Percentiles rank a stretch among this genome's conserved stretches.
phyloP scores from a whole-genome alignment of 306 rosid species.

The Pueraria montana region DNA sequence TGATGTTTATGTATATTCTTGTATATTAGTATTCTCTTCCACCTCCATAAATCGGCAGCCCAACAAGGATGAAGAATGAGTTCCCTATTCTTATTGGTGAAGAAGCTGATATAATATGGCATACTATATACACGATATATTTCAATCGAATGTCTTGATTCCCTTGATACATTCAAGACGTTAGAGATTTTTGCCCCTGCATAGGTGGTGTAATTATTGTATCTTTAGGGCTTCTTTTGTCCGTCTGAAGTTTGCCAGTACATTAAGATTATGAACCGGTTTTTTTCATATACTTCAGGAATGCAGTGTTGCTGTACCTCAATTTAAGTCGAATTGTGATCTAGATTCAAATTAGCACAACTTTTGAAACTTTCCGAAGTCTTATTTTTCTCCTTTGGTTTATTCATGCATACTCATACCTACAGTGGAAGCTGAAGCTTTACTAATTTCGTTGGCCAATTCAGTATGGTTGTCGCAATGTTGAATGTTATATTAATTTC shows the following conservation, averaged over 20 bases:
- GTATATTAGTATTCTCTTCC: conserved; percentile 33
- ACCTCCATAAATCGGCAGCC: conserved; percentile 29
- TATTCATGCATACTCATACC: background rate
- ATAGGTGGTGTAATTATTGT: background rate
- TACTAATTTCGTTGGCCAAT: background rate
- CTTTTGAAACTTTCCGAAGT: background rate
- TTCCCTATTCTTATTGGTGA: conserved; percentile 10
- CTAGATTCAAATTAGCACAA: background rate
- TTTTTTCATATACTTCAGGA: background rate
- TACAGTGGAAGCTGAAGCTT: background rate
- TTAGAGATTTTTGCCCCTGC: background rate
- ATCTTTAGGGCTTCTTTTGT: too few species aligned
- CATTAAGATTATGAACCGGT: background rate
- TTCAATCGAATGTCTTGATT: background rate
- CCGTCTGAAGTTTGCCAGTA: too few species aligned
- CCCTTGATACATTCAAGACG: background rate
- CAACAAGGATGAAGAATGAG: conserved; percentile 16
- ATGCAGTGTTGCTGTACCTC: background rate
- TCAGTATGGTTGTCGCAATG: background rate
- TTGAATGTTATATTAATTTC: background rate
- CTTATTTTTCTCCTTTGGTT: background rate
- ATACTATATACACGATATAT: background rate
- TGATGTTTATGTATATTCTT: conserved; percentile 31
- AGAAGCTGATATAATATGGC: conserved; percentile 23
- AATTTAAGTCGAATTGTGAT: background rate